These are phyloP conservation scores for Trichoderma breve DNA, from an alignment of 2,329 filamentous ascomycete species.

Conservation along the genomic window DNA sequence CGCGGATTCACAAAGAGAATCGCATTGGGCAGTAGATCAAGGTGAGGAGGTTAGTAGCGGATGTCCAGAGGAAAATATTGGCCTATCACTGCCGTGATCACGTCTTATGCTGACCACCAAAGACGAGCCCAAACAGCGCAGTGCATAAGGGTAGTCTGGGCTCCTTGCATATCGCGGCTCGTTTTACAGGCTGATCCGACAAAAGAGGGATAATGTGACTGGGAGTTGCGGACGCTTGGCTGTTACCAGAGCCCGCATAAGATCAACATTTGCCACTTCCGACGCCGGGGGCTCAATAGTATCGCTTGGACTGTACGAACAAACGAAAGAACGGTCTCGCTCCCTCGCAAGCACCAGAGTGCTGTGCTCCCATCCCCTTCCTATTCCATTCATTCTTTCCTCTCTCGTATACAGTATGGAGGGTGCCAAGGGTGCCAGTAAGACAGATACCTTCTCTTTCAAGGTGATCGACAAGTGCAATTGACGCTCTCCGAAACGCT, in stretches of 20 bases:
- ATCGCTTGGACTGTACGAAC: background rate
- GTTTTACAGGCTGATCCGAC: background rate
- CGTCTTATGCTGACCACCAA: constrained; percentile 13
- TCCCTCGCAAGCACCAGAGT: background rate
- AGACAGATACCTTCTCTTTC: background rate
- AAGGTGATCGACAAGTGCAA: background rate
- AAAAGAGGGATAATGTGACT: background rate
- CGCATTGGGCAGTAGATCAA: background rate
- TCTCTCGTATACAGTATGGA: background rate
- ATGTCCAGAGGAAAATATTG: background rate
- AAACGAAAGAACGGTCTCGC: background rate
- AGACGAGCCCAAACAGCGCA: background rate
- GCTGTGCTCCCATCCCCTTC: background rate
- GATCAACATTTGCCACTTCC: constrained; percentile 15
- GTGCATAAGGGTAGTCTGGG: constrained; percentile 1
- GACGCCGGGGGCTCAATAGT: constrained; percentile 4
- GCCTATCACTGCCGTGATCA: background rate
- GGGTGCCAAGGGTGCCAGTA: background rate
- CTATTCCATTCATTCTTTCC: background rate
- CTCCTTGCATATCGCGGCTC: constrained; percentile 8
- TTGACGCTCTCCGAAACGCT: background rate
- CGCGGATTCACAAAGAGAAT: background rate
- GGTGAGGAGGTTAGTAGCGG: background rate
- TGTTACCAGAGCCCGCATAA: background rate
- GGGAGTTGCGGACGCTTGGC: background rate